These are phyloP conservation scores for Fusarium domesticum DNA, from an alignment of 2,329 filamentous ascomycete genomes.

Conservation along the genomic window DNA sequence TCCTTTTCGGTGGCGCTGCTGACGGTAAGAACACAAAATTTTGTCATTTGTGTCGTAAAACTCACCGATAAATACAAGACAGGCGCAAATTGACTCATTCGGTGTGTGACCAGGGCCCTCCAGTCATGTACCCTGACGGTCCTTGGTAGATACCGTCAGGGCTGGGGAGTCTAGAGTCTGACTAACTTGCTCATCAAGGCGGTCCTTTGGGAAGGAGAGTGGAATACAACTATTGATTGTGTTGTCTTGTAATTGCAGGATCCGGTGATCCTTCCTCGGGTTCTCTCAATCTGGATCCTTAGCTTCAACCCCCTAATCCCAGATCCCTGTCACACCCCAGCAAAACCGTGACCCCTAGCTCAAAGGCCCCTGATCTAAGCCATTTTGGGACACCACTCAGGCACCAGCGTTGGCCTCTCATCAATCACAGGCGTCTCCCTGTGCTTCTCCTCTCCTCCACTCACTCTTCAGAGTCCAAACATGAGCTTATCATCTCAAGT, in stretches of 20 bases:
- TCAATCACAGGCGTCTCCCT: conserved; percentile 16
- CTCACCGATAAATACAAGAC: too few relatives aligned
- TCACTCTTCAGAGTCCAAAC: too few relatives aligned
- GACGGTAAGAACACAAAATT: too few relatives aligned
- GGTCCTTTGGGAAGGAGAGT: not conserved
- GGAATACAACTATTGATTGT: not conserved
- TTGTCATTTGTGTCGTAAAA: too few relatives aligned
- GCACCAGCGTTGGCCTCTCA: conserved; percentile 5
- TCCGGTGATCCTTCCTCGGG: conserved; percentile 1
- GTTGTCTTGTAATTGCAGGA: not conserved
- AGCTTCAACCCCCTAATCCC: conserved; percentile 10
- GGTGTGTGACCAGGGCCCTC: too few relatives aligned
- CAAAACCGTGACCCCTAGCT: conserved; percentile 3
- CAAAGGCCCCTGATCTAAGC: conserved; percentile 24
- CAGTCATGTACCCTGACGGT: too few relatives aligned
- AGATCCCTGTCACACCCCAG: conserved; percentile 1
- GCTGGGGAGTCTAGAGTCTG: not conserved
- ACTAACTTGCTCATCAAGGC: not conserved
- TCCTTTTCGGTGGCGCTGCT: too few relatives aligned
- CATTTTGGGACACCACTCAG: too few relatives aligned
- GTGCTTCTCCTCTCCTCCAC: too few relatives aligned
- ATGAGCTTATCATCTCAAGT: not conserved
- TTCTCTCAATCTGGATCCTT: conserved; percentile 7
- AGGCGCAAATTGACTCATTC: too few relatives aligned
- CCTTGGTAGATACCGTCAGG: not conserved